Base-by-base conservation (phyloP, 1,284 basidiomycete genomes). In the Irpex sp. region DNA sequence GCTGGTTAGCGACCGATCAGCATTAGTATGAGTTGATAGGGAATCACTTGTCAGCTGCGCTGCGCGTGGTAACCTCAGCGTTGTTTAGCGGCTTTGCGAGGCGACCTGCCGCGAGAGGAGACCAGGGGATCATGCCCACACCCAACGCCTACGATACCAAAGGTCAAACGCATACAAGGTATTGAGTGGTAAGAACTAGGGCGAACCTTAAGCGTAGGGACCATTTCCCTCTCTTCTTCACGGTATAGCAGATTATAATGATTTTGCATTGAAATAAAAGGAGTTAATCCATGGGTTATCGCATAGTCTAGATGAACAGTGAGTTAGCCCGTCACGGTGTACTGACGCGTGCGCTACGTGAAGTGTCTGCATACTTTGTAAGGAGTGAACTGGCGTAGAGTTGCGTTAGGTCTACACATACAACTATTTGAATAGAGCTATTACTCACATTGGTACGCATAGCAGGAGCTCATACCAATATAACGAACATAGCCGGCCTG, bases 261-360 rank as follows among this genome's bases (percentile, higher is more conserved):
- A 70, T 88, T 87, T 71, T 92, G 89, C 88, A 90, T 90, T 11
- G 83, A 85, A 68, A 88, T 84, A 75, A 88, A 88, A 0, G 84
- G 84, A 0, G 86, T 88, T 36, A 88, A 76, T n/a, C 81, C 79
- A 72, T 88, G 81, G 47, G 72, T 64, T 57, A 64, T 64, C 5
- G 63, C 63, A 53, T 64, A 64, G 57, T 64, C 63, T 64, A 54
- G 3, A 21, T 15, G 17, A 35, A 39, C 11, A 47, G 36, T 51
- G 6, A 31, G 61, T 31, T 53, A 13, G 4, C n/a, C 11, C 6
- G n/a, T n/a, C n/a, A n/a, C n/a, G n/a, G n/a, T 11, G 17, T 31
- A 11, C n/a, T 5, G 15, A 31, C 46, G 26, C 35, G 43, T 46
- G 35, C 26, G 26, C 11, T 31, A 21, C 26, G 31, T 55, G 54